Conservation (phyloP, 2,329 filamentous ascomycete species). For the Pestalotiopsis fici region DNA sequence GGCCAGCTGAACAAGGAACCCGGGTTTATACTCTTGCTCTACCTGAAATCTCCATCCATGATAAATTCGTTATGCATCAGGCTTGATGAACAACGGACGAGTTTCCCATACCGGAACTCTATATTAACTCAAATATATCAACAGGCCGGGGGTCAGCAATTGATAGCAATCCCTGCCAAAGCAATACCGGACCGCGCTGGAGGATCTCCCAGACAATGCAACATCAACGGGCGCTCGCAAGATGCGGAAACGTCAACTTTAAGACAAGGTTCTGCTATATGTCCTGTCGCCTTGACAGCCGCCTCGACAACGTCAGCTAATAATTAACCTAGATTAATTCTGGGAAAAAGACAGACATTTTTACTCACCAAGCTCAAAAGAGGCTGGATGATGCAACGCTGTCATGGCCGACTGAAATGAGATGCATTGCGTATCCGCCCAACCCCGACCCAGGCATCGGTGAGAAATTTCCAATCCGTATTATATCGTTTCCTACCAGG, state of each 20-base stretch:
- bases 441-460: not conserved
- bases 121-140: conserved; percentile 4
- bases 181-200: conserved; percentile 1
- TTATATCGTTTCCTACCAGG: not conserved
- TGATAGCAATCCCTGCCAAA: not conserved
- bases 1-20: not conserved
- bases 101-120: conserved; percentile 1
- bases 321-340: not conserved
- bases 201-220: conserved; percentile 6
- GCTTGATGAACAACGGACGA: conserved; percentile 4
- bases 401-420: not conserved
- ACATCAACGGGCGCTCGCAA: conserved; percentile 3
- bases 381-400: not conserved
- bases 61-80: conserved; percentile 1
- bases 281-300: conserved; percentile 6
- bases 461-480: not conserved
- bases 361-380: not conserved
- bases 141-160: not conserved
- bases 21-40: conserved; percentile 2
- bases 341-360: not conserved
- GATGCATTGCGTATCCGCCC: not conserved
- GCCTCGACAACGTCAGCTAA: conserved; percentile 5
- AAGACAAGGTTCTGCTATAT: conserved; percentile 5
- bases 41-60: conserved; percentile 6
- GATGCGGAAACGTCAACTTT: conserved; percentile 4